Evolutionary conservation across 2,329 filamentous ascomycete species (phyloP).

Genomic region (Sporothrix inflata): DNA sequence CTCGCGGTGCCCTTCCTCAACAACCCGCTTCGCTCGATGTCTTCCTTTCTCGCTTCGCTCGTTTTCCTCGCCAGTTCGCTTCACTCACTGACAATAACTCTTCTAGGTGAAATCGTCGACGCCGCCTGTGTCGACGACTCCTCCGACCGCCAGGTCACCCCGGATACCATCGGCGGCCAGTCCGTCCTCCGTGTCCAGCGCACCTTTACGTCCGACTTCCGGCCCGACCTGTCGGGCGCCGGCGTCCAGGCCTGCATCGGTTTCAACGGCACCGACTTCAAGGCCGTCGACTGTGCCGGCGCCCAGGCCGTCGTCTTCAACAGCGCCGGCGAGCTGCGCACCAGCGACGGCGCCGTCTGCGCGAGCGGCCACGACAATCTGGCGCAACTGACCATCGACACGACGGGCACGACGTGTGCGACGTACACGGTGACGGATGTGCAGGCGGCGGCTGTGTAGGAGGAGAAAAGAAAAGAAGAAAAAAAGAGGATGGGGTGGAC

Average conservation of each 20-base stretch:
- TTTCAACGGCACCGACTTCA: constrained; percentile 46
- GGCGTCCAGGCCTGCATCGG: constrained; percentile 45
- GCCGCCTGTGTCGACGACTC: constrained; percentile 38
- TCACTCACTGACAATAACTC: not conserved
- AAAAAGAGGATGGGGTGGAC: not conserved
- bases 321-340: constrained; percentile 37
- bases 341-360: constrained; percentile 41
- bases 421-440: constrained; percentile 40
- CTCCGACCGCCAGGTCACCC: constrained; percentile 47
- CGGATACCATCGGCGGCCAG: constrained; percentile 41
- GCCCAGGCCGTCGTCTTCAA: constrained; percentile 37
- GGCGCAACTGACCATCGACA: constrained; percentile 41
- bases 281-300: constrained; percentile 43
- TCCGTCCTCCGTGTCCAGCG: constrained; percentile 45
- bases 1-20: not conserved
- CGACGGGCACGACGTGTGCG: constrained; percentile 39
- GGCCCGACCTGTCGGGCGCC: constrained; percentile 42
- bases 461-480: not conserved
- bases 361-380: constrained; percentile 42
- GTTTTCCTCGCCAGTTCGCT: too few relatives aligned
- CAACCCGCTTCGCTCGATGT: not conserved
- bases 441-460: constrained; percentile 1
- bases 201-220: constrained; percentile 44
- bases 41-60: not conserved
- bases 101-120: constrained; percentile 47